Evolutionary conservation across 73 alveolate genomes (phyloP).

Genomic region (Breviolum minutum): DNA sequence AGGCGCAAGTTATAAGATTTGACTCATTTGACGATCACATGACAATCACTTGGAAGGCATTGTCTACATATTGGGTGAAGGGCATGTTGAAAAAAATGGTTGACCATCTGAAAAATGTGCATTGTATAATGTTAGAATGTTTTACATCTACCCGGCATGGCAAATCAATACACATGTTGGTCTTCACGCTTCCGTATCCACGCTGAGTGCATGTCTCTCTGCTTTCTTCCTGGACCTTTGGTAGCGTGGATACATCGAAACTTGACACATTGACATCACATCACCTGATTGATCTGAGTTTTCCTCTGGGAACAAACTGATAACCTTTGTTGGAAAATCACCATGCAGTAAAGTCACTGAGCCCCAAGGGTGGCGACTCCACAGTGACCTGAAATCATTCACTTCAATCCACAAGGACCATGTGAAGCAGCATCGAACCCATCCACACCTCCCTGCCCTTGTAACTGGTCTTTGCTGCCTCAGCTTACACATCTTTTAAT

Average conservation of each 20-base stretch:
- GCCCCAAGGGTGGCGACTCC: constrained; percentile 57
- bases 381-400: not conserved
- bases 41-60: too few species aligned
- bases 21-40: not conserved
- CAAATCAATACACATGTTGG: not conserved
- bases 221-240: not conserved
- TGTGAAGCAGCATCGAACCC: not conserved
- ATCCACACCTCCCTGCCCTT: constrained; percentile 24
- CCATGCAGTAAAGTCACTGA: not conserved
- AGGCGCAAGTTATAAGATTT: too few species aligned
- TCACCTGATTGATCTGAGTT: too few species aligned
- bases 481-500: not conserved
- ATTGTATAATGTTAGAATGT: too few species aligned
- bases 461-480: constrained; percentile 15
- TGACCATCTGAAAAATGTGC: too few species aligned
- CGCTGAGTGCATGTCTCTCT: constrained; percentile 7
- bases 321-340: too few species aligned
- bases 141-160: too few species aligned
- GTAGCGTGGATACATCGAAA: too few species aligned
- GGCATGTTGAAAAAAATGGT: too few species aligned
- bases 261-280: too few species aligned
- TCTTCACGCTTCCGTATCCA: not conserved
- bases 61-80: too few species aligned
- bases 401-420: not conserved
- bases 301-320: too few species aligned